A percentile compares a stretch with the other conserved stretches of the same genome.
phyloP scores from a whole-genome alignment of 441 rosid genomes.

The Gossypium aridum region DNA sequence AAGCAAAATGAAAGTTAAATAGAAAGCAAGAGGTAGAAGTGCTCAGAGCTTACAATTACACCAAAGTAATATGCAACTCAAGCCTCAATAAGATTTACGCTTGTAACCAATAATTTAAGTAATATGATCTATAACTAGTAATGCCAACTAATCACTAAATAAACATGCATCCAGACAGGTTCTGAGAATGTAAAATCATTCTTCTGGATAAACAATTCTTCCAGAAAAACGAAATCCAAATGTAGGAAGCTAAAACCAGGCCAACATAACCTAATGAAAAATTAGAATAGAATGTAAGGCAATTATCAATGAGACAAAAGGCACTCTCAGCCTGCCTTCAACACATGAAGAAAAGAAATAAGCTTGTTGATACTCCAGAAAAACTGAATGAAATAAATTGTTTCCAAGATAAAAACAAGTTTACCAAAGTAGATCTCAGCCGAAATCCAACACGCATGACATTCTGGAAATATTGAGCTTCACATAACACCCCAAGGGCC shows the following conservation, averaged over 20 bases:
- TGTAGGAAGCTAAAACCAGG: neutral
- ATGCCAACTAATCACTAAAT: neutral
- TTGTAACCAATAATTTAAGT: neutral
- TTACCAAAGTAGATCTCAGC: slow-evolving; percentile 94
- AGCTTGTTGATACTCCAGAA: slow-evolving; percentile 10
- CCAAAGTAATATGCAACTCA: neutral
- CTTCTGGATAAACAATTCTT: neutral
- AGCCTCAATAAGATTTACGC: neutral
- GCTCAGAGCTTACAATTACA: slow-evolving; percentile 1
- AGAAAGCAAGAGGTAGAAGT: neutral
- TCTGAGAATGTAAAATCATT: neutral
- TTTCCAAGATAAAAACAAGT: slow-evolving; percentile 13
- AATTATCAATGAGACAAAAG: slow-evolving; percentile 1
- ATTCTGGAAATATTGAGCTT: slow-evolving; percentile 98
- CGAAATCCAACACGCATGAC: slow-evolving; percentile 95
- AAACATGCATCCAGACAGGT: neutral
- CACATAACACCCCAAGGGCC: slow-evolving; percentile 84
- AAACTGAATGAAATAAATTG: slow-evolving; percentile 12
- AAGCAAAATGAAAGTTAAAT: neutral
- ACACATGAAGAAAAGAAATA: slow-evolving; percentile 7
- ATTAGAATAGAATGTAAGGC: neutral
- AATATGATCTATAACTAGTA: neutral
- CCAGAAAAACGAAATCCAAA: neutral
- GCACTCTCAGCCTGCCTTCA: neutral
- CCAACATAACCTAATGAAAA: slow-evolving; percentile 3